Conservation (phyloP, 192 early-diverging fungal genomes). For the Jimgerdemannia lactiflua region DNA sequence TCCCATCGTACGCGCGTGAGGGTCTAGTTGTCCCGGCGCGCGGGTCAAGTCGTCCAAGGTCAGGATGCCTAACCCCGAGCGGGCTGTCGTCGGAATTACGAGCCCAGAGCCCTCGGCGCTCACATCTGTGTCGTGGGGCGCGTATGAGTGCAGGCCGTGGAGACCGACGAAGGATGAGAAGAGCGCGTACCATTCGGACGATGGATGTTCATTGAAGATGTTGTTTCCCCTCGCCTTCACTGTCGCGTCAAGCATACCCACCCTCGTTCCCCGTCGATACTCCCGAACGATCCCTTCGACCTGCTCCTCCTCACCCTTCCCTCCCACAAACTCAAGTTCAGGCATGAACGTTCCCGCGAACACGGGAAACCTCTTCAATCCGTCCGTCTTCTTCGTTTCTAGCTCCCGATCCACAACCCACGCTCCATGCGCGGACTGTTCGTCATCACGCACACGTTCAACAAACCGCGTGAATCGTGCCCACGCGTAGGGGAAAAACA, state of each 20-base stretch:
- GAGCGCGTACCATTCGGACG: background rate
- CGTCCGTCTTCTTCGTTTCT: background rate
- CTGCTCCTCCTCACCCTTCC: background rate
- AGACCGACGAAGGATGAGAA: background rate
- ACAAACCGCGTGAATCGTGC: background rate
- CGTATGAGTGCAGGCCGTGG: background rate
- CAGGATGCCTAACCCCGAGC: background rate
- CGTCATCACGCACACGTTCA: background rate
- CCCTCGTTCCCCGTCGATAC: background rate
- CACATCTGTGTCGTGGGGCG: background rate
- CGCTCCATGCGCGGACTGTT: too few species aligned
- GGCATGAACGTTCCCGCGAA: background rate
- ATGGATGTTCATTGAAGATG: background rate
- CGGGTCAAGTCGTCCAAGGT: background rate
- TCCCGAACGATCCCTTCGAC: background rate
- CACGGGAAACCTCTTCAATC: background rate
- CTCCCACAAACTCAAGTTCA: background rate
- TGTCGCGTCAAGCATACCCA: too few species aligned
- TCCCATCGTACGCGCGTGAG: background rate
- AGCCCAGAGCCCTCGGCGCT: background rate
- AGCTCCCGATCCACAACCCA: too few species aligned
- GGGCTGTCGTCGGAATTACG: background rate
- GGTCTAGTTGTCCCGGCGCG: background rate
- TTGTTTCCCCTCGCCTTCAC: too few species aligned
- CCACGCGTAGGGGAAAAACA: background rate